These are phyloP conservation scores for Phytophthora boehmeriae DNA, from an alignment of 352 stramenopile species.

Conservation along the genomic window DNA sequence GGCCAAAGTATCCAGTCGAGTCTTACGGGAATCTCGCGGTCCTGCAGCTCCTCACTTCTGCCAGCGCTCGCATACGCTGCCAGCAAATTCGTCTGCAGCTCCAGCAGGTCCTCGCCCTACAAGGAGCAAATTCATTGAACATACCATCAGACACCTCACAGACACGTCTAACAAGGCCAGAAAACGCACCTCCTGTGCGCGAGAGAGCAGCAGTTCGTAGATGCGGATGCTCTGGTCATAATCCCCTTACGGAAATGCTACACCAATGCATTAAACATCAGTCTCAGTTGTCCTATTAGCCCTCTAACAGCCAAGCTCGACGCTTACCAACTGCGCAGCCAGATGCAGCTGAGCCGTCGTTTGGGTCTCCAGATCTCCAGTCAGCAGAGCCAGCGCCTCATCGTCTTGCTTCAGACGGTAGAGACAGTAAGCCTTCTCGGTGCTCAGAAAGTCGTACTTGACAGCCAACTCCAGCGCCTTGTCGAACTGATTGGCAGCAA, in stretches of 20 bases:
- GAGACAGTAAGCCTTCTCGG: constrained; percentile 80
- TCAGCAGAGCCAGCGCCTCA: constrained; percentile 55
- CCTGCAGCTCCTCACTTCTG: constrained; percentile 57
- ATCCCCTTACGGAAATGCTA: constrained; percentile 75
- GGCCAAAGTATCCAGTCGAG: neutral
- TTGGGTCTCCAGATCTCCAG: constrained; percentile 34
- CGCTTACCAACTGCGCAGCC: constrained; percentile 63
- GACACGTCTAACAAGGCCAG: neutral
- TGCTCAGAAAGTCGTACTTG: constrained; percentile 71
- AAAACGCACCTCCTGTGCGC: constrained; percentile 37
- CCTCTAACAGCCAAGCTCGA: neutral
- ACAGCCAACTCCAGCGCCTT: constrained; percentile 79
- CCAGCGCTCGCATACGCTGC: constrained; percentile 73
- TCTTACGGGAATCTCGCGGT: constrained; percentile 55
- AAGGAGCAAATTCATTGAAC: neutral
- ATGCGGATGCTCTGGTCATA: constrained; percentile 72
- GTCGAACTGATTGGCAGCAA: constrained; percentile 56
- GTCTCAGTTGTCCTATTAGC: neutral
- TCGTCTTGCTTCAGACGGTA: constrained; percentile 85
- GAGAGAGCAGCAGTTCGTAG: constrained; percentile 72
- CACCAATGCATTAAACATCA: constrained; percentile 7
- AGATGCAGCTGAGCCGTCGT: constrained; percentile 64
- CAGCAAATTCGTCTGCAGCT: constrained; percentile 81
- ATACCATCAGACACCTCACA: neutral
- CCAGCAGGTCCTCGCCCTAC: constrained; percentile 69